phyloP scores from a whole-genome alignment of 768 basidiomycete species.

The Termitomyces sp. region DNA sequence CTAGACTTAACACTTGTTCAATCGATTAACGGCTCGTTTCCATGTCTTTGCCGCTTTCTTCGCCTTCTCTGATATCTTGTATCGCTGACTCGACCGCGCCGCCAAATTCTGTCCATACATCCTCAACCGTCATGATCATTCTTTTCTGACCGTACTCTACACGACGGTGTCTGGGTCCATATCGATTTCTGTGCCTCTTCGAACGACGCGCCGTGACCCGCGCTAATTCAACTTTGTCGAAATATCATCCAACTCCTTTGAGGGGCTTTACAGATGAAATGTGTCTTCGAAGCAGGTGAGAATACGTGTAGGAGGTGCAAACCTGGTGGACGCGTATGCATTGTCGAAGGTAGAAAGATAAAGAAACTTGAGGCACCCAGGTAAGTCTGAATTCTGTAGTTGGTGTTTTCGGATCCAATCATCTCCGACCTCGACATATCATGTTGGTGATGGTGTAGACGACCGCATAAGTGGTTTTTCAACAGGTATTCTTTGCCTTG shows the following conservation, averaged over 20 bases:
- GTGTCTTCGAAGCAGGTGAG: conserved; percentile 69
- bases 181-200: background rate
- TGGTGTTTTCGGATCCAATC: conserved; percentile 10
- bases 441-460: background rate
- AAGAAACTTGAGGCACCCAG: conserved; percentile 60
- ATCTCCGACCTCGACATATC: background rate
- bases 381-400: conserved; percentile 47
- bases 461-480: too few relatives aligned
- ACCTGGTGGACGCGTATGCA: conserved; percentile 67
- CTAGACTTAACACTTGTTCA: background rate
- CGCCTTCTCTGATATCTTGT: conserved; percentile 5
- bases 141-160: background rate
- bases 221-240: conserved; percentile 1
- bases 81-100: conserved; percentile 11
- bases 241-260: too few relatives aligned
- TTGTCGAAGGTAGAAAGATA: conserved; percentile 80
- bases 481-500: too few relatives aligned
- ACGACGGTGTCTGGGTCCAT: background rate
- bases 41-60: background rate
- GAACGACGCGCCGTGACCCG: background rate
- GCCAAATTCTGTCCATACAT: conserved; percentile 15
- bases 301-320: conserved; percentile 78
- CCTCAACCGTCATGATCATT: conserved; percentile 8
- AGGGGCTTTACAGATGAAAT: conserved; percentile 68
- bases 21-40: conserved; percentile 14